Evolutionary conservation across 176 grass and related monocot genomes (phyloP).

Genomic region (Panicum miliaceum): DNA sequence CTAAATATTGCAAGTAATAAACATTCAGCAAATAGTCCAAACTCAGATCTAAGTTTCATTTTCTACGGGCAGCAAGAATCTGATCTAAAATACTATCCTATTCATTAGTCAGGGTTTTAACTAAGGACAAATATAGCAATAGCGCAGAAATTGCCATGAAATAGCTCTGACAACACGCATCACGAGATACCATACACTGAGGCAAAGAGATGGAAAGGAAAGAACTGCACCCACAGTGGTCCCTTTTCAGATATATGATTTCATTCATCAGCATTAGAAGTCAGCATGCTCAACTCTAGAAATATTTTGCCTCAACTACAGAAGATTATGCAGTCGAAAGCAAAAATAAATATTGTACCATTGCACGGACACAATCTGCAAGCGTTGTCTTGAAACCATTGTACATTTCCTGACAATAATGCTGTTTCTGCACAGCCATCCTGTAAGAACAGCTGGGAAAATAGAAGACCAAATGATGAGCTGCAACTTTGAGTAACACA

Average conservation of each 20-base stretch:
- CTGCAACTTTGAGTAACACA: slow-evolving; percentile 10
- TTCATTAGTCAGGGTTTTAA: slow-evolving; percentile 11
- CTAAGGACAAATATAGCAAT: not conserved
- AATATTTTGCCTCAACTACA: slow-evolving; percentile 14
- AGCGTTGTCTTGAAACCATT: slow-evolving; percentile 43
- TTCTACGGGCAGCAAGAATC: not conserved
- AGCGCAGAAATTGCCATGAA: not conserved
- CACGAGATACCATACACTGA: not conserved
- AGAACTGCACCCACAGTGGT: not conserved
- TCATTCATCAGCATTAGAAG: not conserved
- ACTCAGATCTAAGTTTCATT: slow-evolving; percentile 18
- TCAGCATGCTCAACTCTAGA: slow-evolving; percentile 9
- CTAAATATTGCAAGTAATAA: not conserved
- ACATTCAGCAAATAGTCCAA: not conserved
- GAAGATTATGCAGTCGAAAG: slow-evolving; percentile 18
- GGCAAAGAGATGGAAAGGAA: not conserved
- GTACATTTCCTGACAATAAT: slow-evolving; percentile 59
- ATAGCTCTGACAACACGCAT: slow-evolving; percentile 12
- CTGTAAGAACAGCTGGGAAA: slow-evolving; percentile 53
- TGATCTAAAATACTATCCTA: slow-evolving; percentile 13
- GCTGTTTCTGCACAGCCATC: slow-evolving; percentile 55
- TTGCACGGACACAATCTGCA: slow-evolving; percentile 46
- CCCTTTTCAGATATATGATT: slow-evolving; percentile 18
- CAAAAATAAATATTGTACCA: slow-evolving; percentile 45
- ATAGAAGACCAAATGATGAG: slow-evolving; percentile 23